phyloP scores from a whole-genome alignment of 805 yeast genomes.

The Zygoascus biomembranicola region DNA sequence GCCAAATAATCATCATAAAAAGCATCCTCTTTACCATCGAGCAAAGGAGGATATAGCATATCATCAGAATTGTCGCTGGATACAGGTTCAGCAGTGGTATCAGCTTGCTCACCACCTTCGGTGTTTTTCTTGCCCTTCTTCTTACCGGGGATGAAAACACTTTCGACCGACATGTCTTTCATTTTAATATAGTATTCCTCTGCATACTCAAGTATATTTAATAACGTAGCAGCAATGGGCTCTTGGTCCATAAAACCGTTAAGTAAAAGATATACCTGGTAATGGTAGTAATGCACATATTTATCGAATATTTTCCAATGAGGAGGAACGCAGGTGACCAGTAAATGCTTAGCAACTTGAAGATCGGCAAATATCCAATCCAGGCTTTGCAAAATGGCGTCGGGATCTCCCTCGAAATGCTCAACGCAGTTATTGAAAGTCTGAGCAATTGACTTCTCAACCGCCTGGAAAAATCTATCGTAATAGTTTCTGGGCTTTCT shows the following conservation, averaged over 20 bases:
- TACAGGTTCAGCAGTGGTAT: not conserved
- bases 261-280: slow-evolving; percentile 55
- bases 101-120: not conserved
- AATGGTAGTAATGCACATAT: slow-evolving; percentile 59
- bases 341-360: slow-evolving; percentile 50
- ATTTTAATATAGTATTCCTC: slow-evolving; percentile 52
- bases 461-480: slow-evolving; percentile 47
- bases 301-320: slow-evolving; percentile 66
- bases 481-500: slow-evolving; percentile 49
- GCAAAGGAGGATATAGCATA: slow-evolving; percentile 48
- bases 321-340: slow-evolving; percentile 54
- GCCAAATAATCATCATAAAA: slow-evolving; percentile 72
- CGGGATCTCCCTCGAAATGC: slow-evolving; percentile 38
- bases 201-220: slow-evolving; percentile 71
- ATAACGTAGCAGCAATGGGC: slow-evolving; percentile 70
- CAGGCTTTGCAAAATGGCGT: slow-evolving; percentile 58
- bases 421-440: slow-evolving; percentile 61
- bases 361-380: slow-evolving; percentile 83
- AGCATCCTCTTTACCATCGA: slow-evolving; percentile 59
- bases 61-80: slow-evolving; percentile 2
- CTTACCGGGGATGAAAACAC: slow-evolving; percentile 9
- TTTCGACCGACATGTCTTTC: slow-evolving; percentile 38
- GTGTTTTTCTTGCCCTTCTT: slow-evolving; percentile 27
- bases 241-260: slow-evolving; percentile 53
- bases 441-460: slow-evolving; percentile 53